A percentile compares a stretch with the other conserved stretches of the same genome.
phyloP scores from a whole-genome alignment of 2,329 filamentous ascomycete species.

The Podosphaera xanthii region DNA sequence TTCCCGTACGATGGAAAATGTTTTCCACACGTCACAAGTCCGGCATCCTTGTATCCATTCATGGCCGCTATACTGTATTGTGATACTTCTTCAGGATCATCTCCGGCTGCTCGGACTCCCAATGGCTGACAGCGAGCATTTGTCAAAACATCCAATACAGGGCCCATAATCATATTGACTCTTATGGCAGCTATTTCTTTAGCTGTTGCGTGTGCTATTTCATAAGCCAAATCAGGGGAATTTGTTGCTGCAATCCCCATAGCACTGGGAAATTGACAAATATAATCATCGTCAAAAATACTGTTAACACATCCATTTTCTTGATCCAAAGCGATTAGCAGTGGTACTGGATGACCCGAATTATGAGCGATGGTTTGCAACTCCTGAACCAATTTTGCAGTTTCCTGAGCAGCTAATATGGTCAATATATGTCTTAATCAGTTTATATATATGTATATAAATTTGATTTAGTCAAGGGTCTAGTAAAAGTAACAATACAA shows the following conservation, averaged over 20 bases:
- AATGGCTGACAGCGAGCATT: constrained; percentile 81
- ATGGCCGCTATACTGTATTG: constrained; percentile 79
- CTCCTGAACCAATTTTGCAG: constrained; percentile 69
- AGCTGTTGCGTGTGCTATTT: constrained; percentile 79
- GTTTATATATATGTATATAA: neutral
- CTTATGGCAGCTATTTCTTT: constrained; percentile 82
- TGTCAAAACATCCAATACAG: constrained; percentile 79
- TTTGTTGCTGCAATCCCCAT: constrained; percentile 94
- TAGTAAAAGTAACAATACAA: no score
- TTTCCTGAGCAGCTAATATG: constrained; percentile 60
- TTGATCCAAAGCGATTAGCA: constrained; percentile 82
- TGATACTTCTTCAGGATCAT: constrained; percentile 87
- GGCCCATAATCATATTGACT: constrained; percentile 87
- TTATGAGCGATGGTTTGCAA: constrained; percentile 80
- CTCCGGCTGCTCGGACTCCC: constrained; percentile 71
- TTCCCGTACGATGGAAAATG: constrained; percentile 95
- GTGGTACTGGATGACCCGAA: constrained; percentile 69
- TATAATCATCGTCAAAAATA: constrained; percentile 83
- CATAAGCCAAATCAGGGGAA: constrained; percentile 62
- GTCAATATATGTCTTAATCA: constrained; percentile 6
- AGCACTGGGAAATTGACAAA: constrained; percentile 87
- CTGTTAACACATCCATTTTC: constrained; percentile 97
- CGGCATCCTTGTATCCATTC: constrained; percentile 80
- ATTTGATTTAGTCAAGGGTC: no score
- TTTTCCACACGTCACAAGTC: constrained; percentile 75